Evolutionary conservation across 345 rosid species (phyloP).

Genomic region (Moricandia arvensis): DNA sequence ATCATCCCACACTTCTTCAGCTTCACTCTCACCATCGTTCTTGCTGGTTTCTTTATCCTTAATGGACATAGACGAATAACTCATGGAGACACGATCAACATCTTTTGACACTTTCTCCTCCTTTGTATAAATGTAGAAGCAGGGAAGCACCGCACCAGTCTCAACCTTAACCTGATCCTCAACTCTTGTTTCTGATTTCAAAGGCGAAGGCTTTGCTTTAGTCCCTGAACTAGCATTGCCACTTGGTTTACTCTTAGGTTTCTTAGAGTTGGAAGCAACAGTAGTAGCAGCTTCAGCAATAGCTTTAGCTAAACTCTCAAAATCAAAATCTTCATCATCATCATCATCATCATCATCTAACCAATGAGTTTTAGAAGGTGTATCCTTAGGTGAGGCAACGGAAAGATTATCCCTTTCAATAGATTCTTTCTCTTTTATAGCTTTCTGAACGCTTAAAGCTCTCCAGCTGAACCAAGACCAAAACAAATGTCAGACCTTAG

Average conservation of each 20-base stretch:
- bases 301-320: slow-evolving; percentile 64
- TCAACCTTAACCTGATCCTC: too few relatives aligned
- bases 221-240: slow-evolving; percentile 30
- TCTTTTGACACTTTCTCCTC: slow-evolving; percentile 44
- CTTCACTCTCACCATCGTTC: slow-evolving; percentile 45
- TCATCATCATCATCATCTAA: slow-evolving; percentile 39
- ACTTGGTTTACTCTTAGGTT: slow-evolving; percentile 24
- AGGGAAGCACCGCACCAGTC: slow-evolving; percentile 64
- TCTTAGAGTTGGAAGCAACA: slow-evolving; percentile 54
- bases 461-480: slow-evolving; percentile 61
- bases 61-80: slow-evolving; percentile 47
- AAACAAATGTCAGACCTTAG: not conserved
- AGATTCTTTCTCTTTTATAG: slow-evolving; percentile 28
- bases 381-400: slow-evolving; percentile 32
- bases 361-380: slow-evolving; percentile 52
- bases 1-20: slow-evolving; percentile 65
- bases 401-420: slow-evolving; percentile 1
- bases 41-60: slow-evolving; percentile 43
- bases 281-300: slow-evolving; percentile 53
- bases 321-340: slow-evolving; percentile 67
- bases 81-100: slow-evolving; percentile 42
- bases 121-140: slow-evolving; percentile 74
- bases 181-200: slow-evolving; percentile 20
- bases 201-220: slow-evolving; percentile 31
- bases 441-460: slow-evolving; percentile 71